Evolutionary conservation across 345 rosid genomes (phyloP), one percentile per base, ranked within the genome.

Genomic region (Populus davidiana): DNA sequence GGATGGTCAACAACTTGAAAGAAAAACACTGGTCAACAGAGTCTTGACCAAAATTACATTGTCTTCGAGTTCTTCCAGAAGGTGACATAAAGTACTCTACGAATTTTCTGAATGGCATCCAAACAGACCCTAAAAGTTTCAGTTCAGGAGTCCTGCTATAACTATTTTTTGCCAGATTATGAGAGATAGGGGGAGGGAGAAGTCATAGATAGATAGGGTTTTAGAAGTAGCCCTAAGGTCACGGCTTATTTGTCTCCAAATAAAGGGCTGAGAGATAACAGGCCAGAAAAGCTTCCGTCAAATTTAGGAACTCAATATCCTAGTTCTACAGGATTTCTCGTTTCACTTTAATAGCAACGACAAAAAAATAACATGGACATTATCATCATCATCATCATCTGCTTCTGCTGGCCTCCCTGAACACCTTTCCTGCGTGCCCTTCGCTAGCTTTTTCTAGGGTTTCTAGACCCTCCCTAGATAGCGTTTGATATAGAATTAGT

Each of bases 401-500:
- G 21, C 84, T 18, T 50, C 56, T 73, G 85, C 72, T 75, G 84
- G 75, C 81, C 83, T 13, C 86, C 83, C 35, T 78, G 77, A 83
- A 2, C 66, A 36, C 56, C 17, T 18, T n/a, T n/a, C 20, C 56
- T 27, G 21, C 8, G 27, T 72, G 50, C 67, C 20, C 29, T 63
- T 14, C 63, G 59, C 39, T 72, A 67, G 81, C 76, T 35, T 79
- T 81, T 84, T 83, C 88, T 84, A 75, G 82, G 91, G 85, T 70
- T 74, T 59, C 75, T 77, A n/a, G 47, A 21, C 17, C 25, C 71
- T 79, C 79, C 90, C 86, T 78, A 76, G 84, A 41, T 41, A 41
- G 47, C 47, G 11, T 11, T 78, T 70, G 79, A 85, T 83, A 79
- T 80, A 59, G 52, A 76, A 44, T 75, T 65, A 36, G 44, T 63